Base-by-base conservation (phyloP, 2,329 filamentous ascomycete species). In the Exophiala mesophila region DNA sequence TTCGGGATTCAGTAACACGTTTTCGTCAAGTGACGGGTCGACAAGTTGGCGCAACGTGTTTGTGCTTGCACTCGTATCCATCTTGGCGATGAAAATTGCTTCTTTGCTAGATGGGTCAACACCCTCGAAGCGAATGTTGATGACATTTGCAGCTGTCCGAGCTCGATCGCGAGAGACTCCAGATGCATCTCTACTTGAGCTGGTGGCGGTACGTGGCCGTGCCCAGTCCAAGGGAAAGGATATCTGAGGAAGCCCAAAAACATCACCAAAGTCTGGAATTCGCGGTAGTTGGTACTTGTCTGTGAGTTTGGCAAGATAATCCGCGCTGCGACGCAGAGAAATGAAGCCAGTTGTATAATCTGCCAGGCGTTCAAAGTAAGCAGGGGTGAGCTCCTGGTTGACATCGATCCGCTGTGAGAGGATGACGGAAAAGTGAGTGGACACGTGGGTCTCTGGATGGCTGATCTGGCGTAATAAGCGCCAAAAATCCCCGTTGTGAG, bases 401-500 rank as follows among this genome's bases (percentile, higher is more conserved):
- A 50, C 28, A 20, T 47, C 44, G 23, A 55, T 45, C 34, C 24
- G 23, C 30, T 51, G 48, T 16, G n/a, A 40, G 19, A 36, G 41
- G 18, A 51, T 28, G 19, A 51, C 45, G 7, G 40, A 40, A 17
- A 48, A 48, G 8, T 33, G 45, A 24, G 36, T 17, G 21, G 43
- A 45, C 8, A 32, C 15, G 17, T 23, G 36, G 2, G 32, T 4
- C 7, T 24, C 29, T 16, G n/a, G 18, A 10, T 18, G 17, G 3
- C 26, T 5, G n/a, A 37, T 26, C 32, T 42, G 46, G 15, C 63
- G 62, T 18, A 87, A 69, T 46, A 89, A 68, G 80, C 83, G 89
- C 85, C 86, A 94, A 48, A 74, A 75, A 59, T 92, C 85, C 39
- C 86, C 85, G 56, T 74, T 73, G 57, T 85, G 71, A 59, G 82